Conservation (phyloP, 225 moss, liverwort and hornwort genomes). For the Marchantia paleacea region DNA sequence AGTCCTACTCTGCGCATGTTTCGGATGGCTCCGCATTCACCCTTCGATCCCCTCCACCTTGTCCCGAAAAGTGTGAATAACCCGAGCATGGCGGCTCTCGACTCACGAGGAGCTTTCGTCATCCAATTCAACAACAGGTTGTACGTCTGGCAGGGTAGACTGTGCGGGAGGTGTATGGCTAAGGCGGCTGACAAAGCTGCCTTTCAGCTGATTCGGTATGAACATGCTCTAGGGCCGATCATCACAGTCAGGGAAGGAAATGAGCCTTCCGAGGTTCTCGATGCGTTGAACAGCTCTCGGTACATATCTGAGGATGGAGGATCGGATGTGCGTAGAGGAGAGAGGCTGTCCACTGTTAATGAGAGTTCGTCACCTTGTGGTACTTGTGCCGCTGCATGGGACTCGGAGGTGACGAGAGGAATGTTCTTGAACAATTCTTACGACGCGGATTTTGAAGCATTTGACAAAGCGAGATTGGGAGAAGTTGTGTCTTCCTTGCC, state of each 20-base stretch:
- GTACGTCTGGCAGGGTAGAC: constrained; percentile 71
- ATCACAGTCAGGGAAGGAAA: constrained; percentile 59
- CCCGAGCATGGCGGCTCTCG: constrained; percentile 49
- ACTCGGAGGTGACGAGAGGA: constrained; percentile 12
- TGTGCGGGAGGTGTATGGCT: constrained; percentile 49
- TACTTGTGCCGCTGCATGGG: constrained; percentile 1
- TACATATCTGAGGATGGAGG: constrained; percentile 12
- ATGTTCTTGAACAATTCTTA: constrained; percentile 33
- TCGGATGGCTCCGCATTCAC: constrained; percentile 77
- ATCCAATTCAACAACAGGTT: constrained; percentile 67
- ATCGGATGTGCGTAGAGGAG: constrained; percentile 5
- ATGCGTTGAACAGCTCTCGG: constrained; percentile 36
- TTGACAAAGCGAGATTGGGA: constrained; percentile 46
- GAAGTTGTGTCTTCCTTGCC: constrained; percentile 40
- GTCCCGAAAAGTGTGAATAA: constrained; percentile 62
- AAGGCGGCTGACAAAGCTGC: constrained; percentile 66
- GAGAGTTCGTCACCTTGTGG: constrained; percentile 22
- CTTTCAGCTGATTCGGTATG: constrained; percentile 88
- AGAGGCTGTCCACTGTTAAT: constrained; percentile 15
- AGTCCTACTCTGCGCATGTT: constrained; percentile 53
- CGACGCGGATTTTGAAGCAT: constrained; percentile 44
- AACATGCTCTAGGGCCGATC: constrained; percentile 61
- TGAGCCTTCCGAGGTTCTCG: constrained; percentile 56
- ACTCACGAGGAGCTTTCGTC: constrained; percentile 78
- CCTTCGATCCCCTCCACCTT: constrained; percentile 77